Conservation (phyloP, 257 asterid genomes). For the Osmanthus fragrans region DNA sequence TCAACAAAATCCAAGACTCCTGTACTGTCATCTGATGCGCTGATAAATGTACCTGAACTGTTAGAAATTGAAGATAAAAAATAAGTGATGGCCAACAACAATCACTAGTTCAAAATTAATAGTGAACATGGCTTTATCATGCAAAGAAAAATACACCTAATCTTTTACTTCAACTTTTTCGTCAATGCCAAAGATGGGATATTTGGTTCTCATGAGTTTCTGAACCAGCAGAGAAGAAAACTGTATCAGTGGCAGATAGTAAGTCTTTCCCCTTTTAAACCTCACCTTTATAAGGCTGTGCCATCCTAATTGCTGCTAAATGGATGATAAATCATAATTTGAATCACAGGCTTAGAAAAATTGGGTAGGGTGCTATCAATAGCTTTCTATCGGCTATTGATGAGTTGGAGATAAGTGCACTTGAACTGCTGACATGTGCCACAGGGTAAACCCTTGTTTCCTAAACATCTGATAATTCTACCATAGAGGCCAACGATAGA, state of each 20-base stretch:
- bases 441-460: background rate
- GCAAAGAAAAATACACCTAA: background rate
- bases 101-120: background rate
- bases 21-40: slow-evolving; percentile 70
- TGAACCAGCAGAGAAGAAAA: background rate
- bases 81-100: background rate
- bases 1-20: slow-evolving; percentile 58
- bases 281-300: background rate
- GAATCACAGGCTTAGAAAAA: too few species aligned
- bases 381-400: background rate
- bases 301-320: background rate
- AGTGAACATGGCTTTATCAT: background rate
- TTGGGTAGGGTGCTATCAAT: too few species aligned
- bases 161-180: background rate
- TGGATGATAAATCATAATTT: background rate
- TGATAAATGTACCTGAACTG: slow-evolving; percentile 78
- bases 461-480: background rate
- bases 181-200: background rate
- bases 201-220: background rate
- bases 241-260: background rate
- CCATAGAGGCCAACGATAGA: background rate
- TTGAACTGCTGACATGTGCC: background rate
- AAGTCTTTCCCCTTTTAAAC: background rate
- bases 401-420: background rate
- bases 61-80: slow-evolving; percentile 8